phyloP scores from a whole-genome alignment of 257 asterid genomes.

The Hygrophila difformis region DNA sequence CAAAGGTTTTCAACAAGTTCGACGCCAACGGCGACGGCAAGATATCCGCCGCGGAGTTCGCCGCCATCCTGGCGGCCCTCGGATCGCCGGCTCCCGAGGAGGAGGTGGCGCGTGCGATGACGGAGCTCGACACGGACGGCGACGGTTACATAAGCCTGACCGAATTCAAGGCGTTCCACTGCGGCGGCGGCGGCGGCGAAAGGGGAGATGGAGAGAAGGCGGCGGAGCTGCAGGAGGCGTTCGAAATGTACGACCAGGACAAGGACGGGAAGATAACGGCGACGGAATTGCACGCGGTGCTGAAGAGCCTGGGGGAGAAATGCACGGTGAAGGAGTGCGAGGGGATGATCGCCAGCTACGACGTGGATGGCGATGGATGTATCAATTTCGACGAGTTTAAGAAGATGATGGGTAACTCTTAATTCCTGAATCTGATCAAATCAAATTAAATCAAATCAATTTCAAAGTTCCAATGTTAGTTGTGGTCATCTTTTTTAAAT shows the following conservation, averaged over 20 bases:
- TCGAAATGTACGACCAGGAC: constrained; percentile 27
- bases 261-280: constrained; percentile 40
- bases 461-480: too few species aligned
- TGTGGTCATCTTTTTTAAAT: too few species aligned
- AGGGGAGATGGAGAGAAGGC: too few species aligned
- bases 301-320: constrained; percentile 36
- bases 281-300: constrained; percentile 31
- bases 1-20: constrained; percentile 26
- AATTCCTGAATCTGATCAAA: too few species aligned
- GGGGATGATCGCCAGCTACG: constrained; percentile 32
- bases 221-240: constrained; percentile 25
- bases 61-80: constrained; percentile 19
- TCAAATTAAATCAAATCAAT: too few species aligned
- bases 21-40: constrained; percentile 43
- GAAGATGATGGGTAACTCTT: constrained; percentile 38
- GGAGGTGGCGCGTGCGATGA: constrained; percentile 22
- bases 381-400: constrained; percentile 32
- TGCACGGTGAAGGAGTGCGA: constrained; percentile 25
- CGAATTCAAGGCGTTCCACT: constrained; percentile 24
- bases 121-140: constrained; percentile 30
- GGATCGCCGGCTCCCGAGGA: constrained; percentile 7
- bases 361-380: constrained; percentile 39
- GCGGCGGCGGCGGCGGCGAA: constrained; percentile 23
- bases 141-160: constrained; percentile 43
- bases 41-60: constrained; percentile 30